Conservation (phyloP, 176 grass and related monocot genomes). For the Zoysia pacifica region DNA sequence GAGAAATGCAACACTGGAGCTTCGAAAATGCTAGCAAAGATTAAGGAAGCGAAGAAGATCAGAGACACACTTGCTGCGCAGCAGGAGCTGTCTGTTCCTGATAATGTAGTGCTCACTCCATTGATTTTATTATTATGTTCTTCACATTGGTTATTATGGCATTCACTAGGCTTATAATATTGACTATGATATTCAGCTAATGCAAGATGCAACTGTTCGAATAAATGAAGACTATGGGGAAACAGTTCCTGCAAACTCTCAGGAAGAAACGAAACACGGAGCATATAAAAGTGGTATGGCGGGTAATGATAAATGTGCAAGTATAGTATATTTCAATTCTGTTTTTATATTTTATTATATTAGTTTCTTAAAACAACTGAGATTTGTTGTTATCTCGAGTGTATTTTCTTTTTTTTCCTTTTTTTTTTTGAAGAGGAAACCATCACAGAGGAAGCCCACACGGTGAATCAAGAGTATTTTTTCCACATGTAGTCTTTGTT, state of each 20-base stretch:
- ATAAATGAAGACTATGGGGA: constrained; percentile 71
- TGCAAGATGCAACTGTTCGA: constrained; percentile 46
- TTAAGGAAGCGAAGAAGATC: constrained; percentile 84
- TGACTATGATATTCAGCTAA: constrained; percentile 45
- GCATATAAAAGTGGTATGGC: constrained; percentile 46
- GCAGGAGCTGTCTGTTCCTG: constrained; percentile 49
- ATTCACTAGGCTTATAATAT: background rate
- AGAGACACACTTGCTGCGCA: constrained; percentile 64
- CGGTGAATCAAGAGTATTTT: constrained; percentile 1
- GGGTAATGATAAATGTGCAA: constrained; percentile 45
- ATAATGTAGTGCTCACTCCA: constrained; percentile 53
- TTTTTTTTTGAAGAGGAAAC: too few species aligned
- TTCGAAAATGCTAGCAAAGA: constrained; percentile 93
- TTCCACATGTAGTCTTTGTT: background rate
- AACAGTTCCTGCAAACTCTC: constrained; percentile 60
- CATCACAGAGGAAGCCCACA: too few species aligned
- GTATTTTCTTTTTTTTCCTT: background rate
- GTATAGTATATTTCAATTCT: background rate
- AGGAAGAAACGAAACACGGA: constrained; percentile 44
- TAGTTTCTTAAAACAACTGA: constrained; percentile 1
- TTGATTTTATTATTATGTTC: constrained; percentile 27
- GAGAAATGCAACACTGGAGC: constrained; percentile 92
- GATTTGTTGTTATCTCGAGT: constrained; percentile 20
- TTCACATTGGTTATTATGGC: constrained; percentile 39
- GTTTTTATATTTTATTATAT: background rate